Evolutionary conservation across 805 yeast species (phyloP).

Genomic region (Cyberlindnera suaveolens): DNA sequence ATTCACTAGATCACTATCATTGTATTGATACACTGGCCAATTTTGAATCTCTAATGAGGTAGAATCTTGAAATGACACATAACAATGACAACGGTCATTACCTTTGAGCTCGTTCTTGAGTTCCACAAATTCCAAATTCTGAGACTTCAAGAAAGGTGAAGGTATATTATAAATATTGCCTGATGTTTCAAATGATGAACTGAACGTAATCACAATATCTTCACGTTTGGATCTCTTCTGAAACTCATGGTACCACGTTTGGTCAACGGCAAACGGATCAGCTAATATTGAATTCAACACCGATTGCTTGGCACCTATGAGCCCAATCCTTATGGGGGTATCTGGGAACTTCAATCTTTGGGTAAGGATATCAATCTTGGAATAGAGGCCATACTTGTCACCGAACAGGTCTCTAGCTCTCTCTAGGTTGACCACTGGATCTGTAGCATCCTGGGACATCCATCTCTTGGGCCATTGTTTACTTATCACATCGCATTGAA

Average conservation of each 20-base stretch:
- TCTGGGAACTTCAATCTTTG: slow-evolving; percentile 9
- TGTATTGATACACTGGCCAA: slow-evolving; percentile 19
- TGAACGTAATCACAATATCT: slow-evolving; percentile 17
- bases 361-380: slow-evolving; percentile 21
- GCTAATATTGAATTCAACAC: slow-evolving; percentile 25
- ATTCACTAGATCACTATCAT: slow-evolving; percentile 7
- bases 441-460: not conserved
- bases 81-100: slow-evolving; percentile 26
- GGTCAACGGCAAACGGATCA: slow-evolving; percentile 28
- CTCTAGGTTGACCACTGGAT: slow-evolving; percentile 11
- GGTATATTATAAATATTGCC: slow-evolving; percentile 22
- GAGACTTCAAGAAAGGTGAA: slow-evolving; percentile 19
- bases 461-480: not conserved
- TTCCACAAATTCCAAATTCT: slow-evolving; percentile 24
- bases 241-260: slow-evolving; percentile 24
- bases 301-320: slow-evolving; percentile 19
- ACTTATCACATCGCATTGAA: not conserved
- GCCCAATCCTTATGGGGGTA: slow-evolving; percentile 25
- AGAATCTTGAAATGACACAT: slow-evolving; percentile 18
- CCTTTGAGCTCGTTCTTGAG: slow-evolving; percentile 5
- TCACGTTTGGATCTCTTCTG: slow-evolving; percentile 1
- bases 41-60: slow-evolving; percentile 6
- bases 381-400: slow-evolving; percentile 19
- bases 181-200: slow-evolving; percentile 16
- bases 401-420: slow-evolving; percentile 16